A percentile compares a stretch with the other conserved stretches of the same genome.
phyloP scores from a whole-genome alignment of 2,329 filamentous ascomycete genomes.

The Aspergillus nomiae region DNA sequence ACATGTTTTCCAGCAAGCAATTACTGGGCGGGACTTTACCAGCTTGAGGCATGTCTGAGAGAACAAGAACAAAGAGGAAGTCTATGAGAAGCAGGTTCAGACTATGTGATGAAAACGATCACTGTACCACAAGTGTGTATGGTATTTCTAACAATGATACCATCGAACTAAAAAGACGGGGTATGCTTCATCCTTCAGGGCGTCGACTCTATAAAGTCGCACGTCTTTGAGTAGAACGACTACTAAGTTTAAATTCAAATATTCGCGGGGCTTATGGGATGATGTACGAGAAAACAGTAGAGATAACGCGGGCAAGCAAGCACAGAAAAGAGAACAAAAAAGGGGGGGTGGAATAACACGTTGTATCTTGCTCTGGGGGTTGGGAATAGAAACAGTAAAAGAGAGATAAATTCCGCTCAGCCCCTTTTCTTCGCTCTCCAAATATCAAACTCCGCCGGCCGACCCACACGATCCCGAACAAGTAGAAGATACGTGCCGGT shows the following conservation, averaged over 20 bases:
- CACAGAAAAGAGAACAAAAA: conserved; percentile 26
- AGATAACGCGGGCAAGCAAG: conserved; percentile 14
- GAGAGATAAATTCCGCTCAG: conserved; percentile 45
- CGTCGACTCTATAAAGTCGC: not conserved
- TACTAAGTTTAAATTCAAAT: conserved; percentile 22
- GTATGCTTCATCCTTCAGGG: not conserved
- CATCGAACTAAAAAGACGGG: not conserved
- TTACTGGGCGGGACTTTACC: not conserved
- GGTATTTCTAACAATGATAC: not conserved
- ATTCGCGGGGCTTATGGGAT: conserved; percentile 15
- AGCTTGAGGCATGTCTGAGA: not conserved
- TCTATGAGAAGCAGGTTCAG: not conserved
- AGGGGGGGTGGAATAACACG: conserved; percentile 34
- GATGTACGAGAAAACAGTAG: conserved; percentile 13
- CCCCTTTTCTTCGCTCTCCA: conserved; percentile 43
- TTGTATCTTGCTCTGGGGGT: conserved; percentile 41
- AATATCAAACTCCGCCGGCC: conserved; percentile 48
- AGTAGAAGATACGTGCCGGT: conserved; percentile 39
- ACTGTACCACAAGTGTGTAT: not conserved
- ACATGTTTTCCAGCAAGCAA: not conserved
- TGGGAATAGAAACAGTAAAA: conserved; percentile 45
- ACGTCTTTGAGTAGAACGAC: not conserved
- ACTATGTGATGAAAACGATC: not conserved
- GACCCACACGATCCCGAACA: conserved; percentile 40
- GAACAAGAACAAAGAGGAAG: not conserved